Evolutionary conservation across 1,139 yeast species (phyloP), one percentile per base, ranked within the genome.

Genomic region (Blastobotrys raffinosifermentans): DNA sequence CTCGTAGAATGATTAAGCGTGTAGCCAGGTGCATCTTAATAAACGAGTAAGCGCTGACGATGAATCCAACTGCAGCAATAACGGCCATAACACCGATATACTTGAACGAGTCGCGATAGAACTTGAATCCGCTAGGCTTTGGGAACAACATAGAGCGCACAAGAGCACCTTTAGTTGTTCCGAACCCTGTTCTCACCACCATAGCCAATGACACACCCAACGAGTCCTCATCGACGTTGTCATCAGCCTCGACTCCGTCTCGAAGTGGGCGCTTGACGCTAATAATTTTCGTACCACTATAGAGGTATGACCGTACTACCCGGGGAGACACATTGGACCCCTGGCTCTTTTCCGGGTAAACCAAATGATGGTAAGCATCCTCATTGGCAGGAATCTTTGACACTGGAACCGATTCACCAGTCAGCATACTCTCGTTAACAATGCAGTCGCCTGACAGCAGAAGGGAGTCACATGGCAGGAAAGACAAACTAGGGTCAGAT

Each of bases 381-480:
- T 72, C 73, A 0, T 73, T 66, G 2, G 94, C 87, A 3, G 82
- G 72, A 4, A 69, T 47, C 57, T 91, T 91, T 0, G 96, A 75
- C 2, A 91, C 95, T 0, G 99, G 98, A 1, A 91, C 97, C 41
- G 96, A 86, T 58, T 91, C 99, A 27, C 99, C 99, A 0, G 97
- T 91, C 21, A 89, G 71, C 94, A 89, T 89, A 8, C 95, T 83
- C 57, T 89, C 97, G 59, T 91, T 91, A 13, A 89, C 82, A 40
- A 91, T 86, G 59, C 94, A 85, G 56, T 87, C 97, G 37, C 98
- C 98, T 32, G 89, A 77, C 18, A 89, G 63, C 34, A 91, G 66
- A 13, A 93, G 62, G 1, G 95, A 83, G 61, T 93, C 98, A 57
- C 96, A 87, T 0, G 99, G 98, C 37, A 89, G 69, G 0, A 73